Base-by-base conservation (phyloP, 768 basidiomycete species). In the Russula sp. region DNA sequence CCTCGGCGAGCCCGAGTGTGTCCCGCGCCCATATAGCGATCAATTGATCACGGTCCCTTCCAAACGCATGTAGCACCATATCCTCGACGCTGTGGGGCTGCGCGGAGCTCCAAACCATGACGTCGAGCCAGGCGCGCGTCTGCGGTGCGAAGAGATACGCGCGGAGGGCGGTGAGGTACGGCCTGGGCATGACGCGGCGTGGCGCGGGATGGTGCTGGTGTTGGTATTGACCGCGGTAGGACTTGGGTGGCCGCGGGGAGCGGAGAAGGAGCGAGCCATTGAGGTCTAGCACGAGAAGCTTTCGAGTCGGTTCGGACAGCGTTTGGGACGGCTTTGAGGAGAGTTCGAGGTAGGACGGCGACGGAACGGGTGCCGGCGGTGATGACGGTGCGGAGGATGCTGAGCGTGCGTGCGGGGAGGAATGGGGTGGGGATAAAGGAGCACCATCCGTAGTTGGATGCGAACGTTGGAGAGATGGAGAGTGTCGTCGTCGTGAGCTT, bases 91-190 rank as follows among this genome's bases (percentile, higher is more conserved):
- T 90, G 53, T 85, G 85, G 2, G 90, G 88, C 69, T 91, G 88
- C 5, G 91, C 91, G 2, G 87, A 89, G 69, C 87, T 89, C 91
- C 91, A 94, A 5, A 94, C 81, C 87, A 93, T 93, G 5, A 87
- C 84, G 60, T 91, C 88, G 20, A 92, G 77, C 87, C 88, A 90
- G 14, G 68, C 67, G 38, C 73, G 75, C n/a, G 85, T 89, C 18
- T 75, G 66, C 0, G 79, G 73, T 52, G 84, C 82, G 65, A 90
- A 84, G 2, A 91, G 72, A 68, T 87, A 92, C 3, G 77, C 70
- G 5, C 77, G 69, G 66, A 92, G 88, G 1, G 85, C 71, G 5
- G 72, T 60, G 66, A 91, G 76, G 70, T 85, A 93, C 0, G 90
- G 87, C 16, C 90, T 78, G 2, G 81, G 82, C 65, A 88, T 74